Evolutionary conservation across 805 yeast species (phyloP).

Genomic region (Yarrowia divulgata): DNA sequence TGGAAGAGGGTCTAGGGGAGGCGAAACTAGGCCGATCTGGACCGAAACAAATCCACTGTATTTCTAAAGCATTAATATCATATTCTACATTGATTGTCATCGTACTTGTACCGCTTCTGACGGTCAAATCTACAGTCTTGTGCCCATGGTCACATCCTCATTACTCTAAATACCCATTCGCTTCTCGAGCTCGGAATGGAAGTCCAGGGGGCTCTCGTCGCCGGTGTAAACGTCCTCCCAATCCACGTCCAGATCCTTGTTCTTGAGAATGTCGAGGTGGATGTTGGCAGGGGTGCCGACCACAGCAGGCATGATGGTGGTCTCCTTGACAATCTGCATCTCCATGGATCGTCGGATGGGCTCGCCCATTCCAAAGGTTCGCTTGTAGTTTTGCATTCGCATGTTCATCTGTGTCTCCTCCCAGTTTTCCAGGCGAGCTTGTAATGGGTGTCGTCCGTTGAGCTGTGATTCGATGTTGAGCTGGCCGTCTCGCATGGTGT

Average conservation of each 20-base stretch:
- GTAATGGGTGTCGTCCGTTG: conserved; percentile 74
- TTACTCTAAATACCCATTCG: conserved; percentile 51
- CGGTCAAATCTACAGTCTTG: no score
- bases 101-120: no score
- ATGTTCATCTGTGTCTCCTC: conserved; percentile 73
- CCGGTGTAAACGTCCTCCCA: conserved; percentile 90
- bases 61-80: conserved; percentile 3
- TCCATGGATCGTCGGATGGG: conserved; percentile 95
- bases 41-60: no score
- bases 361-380: conserved; percentile 90
- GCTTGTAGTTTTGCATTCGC: conserved; percentile 77
- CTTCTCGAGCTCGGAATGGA: conserved; percentile 78
- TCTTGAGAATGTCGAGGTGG: conserved; percentile 79
- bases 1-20: conserved; percentile 56
- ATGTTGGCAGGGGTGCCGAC: conserved; percentile 66
- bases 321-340: conserved; percentile 68
- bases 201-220: conserved; percentile 53
- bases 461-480: conserved; percentile 61
- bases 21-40: no score
- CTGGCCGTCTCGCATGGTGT: conserved; percentile 61
- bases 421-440: conserved; percentile 78
- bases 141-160: no score
- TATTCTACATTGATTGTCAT: not conserved
- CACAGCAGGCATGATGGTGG: conserved; percentile 71
- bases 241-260: conserved; percentile 77